phyloP scores from a whole-genome alignment of 352 stramenopile species.

The Albugo candida region DNA sequence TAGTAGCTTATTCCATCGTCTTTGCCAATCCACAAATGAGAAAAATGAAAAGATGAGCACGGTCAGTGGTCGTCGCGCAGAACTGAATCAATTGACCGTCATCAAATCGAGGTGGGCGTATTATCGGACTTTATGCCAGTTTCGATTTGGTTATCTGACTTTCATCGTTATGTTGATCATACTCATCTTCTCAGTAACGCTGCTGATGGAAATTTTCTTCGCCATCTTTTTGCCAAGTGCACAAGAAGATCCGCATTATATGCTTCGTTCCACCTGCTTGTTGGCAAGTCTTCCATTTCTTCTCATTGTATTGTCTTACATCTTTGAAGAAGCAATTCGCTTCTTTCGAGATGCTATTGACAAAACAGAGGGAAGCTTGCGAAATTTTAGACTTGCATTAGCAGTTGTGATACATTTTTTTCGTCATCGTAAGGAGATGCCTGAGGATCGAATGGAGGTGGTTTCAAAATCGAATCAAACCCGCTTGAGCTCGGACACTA shows the following conservation, averaged over 20 bases:
- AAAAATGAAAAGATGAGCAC: no score
- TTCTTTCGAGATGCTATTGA: constrained; percentile 75
- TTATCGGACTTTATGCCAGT: constrained; percentile 65
- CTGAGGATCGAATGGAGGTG: constrained; percentile 29
- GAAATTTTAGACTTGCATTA: constrained; percentile 69
- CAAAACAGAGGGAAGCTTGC: constrained; percentile 57
- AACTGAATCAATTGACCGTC: constrained; percentile 48
- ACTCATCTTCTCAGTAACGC: constrained; percentile 78
- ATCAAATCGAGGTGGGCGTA: constrained; percentile 41
- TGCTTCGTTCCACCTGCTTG: constrained; percentile 41
- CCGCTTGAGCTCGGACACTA: no score
- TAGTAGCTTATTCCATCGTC: no score
- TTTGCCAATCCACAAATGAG: no score
- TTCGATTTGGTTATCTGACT: constrained; percentile 74
- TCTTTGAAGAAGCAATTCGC: constrained; percentile 67
- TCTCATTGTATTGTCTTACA: constrained; percentile 71
- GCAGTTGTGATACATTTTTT: constrained; percentile 73
- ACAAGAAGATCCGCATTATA: constrained; percentile 47
- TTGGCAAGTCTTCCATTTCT: constrained; percentile 48
- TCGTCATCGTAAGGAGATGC: constrained; percentile 62
- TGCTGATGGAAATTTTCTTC: constrained; percentile 83
- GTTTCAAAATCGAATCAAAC: not conserved
- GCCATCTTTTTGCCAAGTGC: constrained; percentile 74
- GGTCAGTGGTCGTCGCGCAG: constrained; percentile 20
- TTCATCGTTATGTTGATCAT: constrained; percentile 81